Conservation (phyloP, 768 basidiomycete genomes). For the Chiua virens region DNA sequence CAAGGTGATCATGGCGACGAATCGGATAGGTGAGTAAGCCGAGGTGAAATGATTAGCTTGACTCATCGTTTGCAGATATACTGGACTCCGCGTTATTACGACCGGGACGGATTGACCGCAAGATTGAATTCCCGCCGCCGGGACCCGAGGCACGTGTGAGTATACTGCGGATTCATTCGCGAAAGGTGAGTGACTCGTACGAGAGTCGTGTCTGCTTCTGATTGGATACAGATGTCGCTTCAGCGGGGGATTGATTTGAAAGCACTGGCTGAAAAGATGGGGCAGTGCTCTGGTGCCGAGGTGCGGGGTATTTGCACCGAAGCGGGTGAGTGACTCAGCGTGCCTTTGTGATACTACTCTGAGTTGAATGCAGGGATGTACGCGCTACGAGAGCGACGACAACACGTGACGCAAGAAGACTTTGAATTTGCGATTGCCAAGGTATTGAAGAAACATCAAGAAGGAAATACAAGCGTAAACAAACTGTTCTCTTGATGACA, state of each 20-base stretch:
- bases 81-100: constrained; percentile 90
- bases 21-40: constrained; percentile 71
- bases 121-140: constrained; percentile 98
- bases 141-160: constrained; percentile 95
- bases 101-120: constrained; percentile 93
- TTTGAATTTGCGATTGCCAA: constrained; percentile 99
- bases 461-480: constrained; percentile 90
- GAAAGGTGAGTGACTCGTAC: constrained; percentile 58
- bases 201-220: background rate
- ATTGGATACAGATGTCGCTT: constrained; percentile 76
- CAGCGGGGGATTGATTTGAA: constrained; percentile 98
- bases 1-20: constrained; percentile 95
- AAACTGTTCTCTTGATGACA: constrained; percentile 86
- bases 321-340: constrained; percentile 57
- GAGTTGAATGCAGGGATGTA: constrained; percentile 83
- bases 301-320: constrained; percentile 97
- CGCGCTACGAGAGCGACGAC: constrained; percentile 89
- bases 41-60: background rate
- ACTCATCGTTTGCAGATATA: constrained; percentile 59
- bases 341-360: too few species aligned
- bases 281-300: constrained; percentile 96
- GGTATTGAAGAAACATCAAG: constrained; percentile 96
- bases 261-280: constrained; percentile 97
- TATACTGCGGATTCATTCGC: constrained; percentile 95
- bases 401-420: constrained; percentile 98